Evolutionary conservation across 768 basidiomycete species (phyloP).

Genomic region (Lactarius trivialis): DNA sequence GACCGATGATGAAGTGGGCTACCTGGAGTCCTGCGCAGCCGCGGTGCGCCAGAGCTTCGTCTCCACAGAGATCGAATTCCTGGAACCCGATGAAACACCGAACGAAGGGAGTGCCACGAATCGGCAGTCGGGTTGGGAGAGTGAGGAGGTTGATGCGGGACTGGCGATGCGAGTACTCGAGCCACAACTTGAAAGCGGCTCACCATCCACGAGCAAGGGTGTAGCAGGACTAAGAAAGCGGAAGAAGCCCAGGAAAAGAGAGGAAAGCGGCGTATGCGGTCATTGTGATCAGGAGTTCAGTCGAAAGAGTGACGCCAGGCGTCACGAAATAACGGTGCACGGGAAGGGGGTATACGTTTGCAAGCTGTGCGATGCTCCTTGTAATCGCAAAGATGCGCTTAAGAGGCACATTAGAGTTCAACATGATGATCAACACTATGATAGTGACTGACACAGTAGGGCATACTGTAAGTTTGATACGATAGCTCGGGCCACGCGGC

Average conservation of each 20-base stretch:
- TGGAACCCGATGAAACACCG: neutral
- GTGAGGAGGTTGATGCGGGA: neutral
- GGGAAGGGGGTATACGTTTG: neutral
- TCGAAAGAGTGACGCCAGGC: conserved; percentile 11
- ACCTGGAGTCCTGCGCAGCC: neutral
- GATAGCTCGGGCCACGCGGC: neutral
- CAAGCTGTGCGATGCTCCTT: neutral
- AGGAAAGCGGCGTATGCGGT: conserved; percentile 7
- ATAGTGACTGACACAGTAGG: too few species aligned
- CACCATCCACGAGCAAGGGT: neutral
- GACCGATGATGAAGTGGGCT: neutral
- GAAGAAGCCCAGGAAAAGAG: neutral
- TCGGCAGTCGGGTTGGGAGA: neutral
- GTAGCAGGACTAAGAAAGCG: neutral
- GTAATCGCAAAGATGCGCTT: conserved; percentile 9
- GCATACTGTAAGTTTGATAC: neutral
- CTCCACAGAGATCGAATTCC: neutral
- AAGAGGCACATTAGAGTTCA: conserved; percentile 7
- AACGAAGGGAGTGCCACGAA: neutral
- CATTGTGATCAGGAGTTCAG: conserved; percentile 2
- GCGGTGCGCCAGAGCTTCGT: neutral
- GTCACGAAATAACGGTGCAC: conserved; percentile 8
- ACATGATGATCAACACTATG: too few species aligned
- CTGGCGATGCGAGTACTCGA: neutral
- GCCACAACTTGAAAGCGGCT: neutral